Base-by-base conservation (phyloP, 1,139 yeast genomes). In the Suzukiozyma palmioleophila region DNA sequence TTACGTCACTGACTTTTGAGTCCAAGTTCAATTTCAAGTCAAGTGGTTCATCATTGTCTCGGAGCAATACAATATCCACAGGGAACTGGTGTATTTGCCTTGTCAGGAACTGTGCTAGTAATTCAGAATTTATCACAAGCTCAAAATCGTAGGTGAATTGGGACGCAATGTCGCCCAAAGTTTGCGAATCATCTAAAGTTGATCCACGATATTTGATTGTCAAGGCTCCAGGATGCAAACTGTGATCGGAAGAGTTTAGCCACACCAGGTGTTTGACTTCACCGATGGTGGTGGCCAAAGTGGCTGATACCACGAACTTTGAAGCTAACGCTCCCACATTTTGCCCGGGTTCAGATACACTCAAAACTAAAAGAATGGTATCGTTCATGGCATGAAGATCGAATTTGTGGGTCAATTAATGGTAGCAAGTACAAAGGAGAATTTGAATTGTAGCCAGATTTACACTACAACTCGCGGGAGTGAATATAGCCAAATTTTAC, bases 231-330 rank as follows among this genome's bases (percentile, higher is more conserved):
- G 70, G 70, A 39, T 50, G 54, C 32, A 65, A 48, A 13, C 39
- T 39, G 36, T 46, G 42, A 24, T 60, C 47, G 3, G 45, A 45
- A 3, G 68, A 63, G 35, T 49, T 44, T 33, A 35, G 33, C 70
- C 71, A 64, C 8, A 65, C 49, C 53, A 50, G 57, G 9, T 64
- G 55, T 26, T 53, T 47, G 10, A 64, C 44, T 35, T 59, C 62
- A 8, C 46, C 44, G 27, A 60, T 45, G 2, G 42, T 42, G 39
- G 30, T n/a, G 18, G 12, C 36, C 29, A 25, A 25, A 28, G 16
- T 28, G 16, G 31, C 31, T 13, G 31, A 12, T 14, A 28, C 31
- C 31, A 28, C 31, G 16, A 10, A 28, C 16, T 28, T 28, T 8
- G 12, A 14, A 8, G 31, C 15, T 8, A 28, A 28, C 10, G 16